Conservation (phyloP, 2,329 filamentous ascomycete species). For the Esteya vermicola region DNA sequence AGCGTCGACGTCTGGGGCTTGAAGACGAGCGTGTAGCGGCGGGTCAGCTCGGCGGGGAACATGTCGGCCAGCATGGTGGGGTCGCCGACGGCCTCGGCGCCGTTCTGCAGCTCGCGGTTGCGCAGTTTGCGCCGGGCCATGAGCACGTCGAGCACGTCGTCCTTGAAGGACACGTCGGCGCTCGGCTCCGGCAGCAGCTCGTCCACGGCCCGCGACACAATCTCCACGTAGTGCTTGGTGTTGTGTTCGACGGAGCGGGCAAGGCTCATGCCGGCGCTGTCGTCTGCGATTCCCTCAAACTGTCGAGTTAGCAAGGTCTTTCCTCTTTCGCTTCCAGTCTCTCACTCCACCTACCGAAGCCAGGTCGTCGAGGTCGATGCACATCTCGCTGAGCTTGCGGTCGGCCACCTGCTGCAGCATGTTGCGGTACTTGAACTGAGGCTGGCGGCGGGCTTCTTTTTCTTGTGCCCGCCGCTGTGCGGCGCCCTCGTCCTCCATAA, state of each 20-base stretch:
- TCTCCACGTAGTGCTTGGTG: slow-evolving; percentile 88
- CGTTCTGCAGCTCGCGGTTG: slow-evolving; percentile 61
- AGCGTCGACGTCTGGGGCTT: slow-evolving; percentile 70
- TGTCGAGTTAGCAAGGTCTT: slow-evolving; percentile 19
- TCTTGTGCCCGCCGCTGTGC: slow-evolving; percentile 34
- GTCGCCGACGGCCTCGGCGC: slow-evolving; percentile 52
- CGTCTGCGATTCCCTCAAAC: slow-evolving; percentile 63
- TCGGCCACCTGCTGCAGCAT: slow-evolving; percentile 80
- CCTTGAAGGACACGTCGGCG: slow-evolving; percentile 80
- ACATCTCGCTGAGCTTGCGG: slow-evolving; percentile 59
- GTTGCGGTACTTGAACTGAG: slow-evolving; percentile 76
- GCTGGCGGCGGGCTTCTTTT: slow-evolving; percentile 33
- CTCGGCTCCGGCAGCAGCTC: slow-evolving; percentile 68
- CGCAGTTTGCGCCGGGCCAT: slow-evolving; percentile 82
- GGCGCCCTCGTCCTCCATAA: slow-evolving; percentile 64
- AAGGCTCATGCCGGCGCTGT: slow-evolving; percentile 52
- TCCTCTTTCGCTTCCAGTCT: background rate
- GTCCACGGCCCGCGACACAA: slow-evolving; percentile 80
- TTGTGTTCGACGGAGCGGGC: slow-evolving; percentile 80
- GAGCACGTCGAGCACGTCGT: slow-evolving; percentile 91
- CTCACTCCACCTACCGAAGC: slow-evolving; percentile 41
- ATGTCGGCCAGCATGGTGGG: slow-evolving; percentile 54
- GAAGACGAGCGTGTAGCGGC: slow-evolving; percentile 91
- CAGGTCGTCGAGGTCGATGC: slow-evolving; percentile 83
- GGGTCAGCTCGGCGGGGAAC: slow-evolving; percentile 83